Percentiles rank a stretch among this genome's conserved stretches.
phyloP scores from a whole-genome alignment of 2,329 filamentous ascomycete species.

The Trichoderma sp. region DNA sequence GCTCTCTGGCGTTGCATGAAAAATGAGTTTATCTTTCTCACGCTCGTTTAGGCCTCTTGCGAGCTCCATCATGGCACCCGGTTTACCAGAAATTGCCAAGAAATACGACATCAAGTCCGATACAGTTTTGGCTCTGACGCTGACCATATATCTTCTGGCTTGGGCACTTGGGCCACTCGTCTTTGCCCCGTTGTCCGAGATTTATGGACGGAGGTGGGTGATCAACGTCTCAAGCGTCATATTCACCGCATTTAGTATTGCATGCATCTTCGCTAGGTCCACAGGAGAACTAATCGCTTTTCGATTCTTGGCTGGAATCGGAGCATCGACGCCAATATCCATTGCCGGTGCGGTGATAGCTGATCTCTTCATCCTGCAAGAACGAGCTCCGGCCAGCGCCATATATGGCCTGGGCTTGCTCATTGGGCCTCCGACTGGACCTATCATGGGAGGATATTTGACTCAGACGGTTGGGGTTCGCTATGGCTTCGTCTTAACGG shows the following conservation, averaged over 20 bases:
- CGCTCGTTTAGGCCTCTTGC: background rate
- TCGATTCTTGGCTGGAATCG: conserved; percentile 49
- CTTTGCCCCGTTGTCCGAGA: conserved; percentile 52
- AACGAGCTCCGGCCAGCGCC: conserved; percentile 46
- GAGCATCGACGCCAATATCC: conserved; percentile 47
- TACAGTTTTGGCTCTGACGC: conserved; percentile 2
- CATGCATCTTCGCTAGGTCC: conserved; percentile 48
- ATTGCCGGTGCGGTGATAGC: conserved; percentile 55
- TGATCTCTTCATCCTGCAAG: conserved; percentile 49
- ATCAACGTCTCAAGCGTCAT: conserved; percentile 52
- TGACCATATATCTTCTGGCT: conserved; percentile 17
- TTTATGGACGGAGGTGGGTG: conserved; percentile 46
- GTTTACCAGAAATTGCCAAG: conserved; percentile 3
- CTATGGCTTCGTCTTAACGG: conserved; percentile 41
- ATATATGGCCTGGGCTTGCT: conserved; percentile 17
- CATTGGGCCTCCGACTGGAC: conserved; percentile 51
- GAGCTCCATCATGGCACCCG: conserved; percentile 13
- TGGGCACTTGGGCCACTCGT: conserved; percentile 46
- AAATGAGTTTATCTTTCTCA: background rate
- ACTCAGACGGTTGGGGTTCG: conserved; percentile 40
- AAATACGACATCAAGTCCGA: conserved; percentile 12
- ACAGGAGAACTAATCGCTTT: conserved; percentile 47
- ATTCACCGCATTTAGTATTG: conserved; percentile 58
- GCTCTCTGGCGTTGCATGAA: background rate
- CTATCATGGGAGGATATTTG: conserved; percentile 51